These are phyloP conservation scores for Rhododendron williamsianum DNA, from an alignment of 148 eudicot genomes.

Conservation along the genomic window DNA sequence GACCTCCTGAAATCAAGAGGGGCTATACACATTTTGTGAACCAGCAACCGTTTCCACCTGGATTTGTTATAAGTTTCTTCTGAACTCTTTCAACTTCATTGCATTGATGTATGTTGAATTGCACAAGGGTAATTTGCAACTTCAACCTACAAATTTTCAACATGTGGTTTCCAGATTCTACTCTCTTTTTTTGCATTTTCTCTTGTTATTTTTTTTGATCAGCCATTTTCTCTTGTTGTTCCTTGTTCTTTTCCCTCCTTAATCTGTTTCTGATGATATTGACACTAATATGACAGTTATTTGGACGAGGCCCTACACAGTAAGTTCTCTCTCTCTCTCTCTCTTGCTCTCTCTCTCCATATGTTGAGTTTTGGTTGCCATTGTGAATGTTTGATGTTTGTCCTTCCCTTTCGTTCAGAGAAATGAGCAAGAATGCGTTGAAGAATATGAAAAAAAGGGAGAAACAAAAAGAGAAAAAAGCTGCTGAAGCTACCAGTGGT, in stretches of 20 bases:
- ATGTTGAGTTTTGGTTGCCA: background rate
- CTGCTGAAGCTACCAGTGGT: slow-evolving; percentile 54
- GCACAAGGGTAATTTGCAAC: background rate
- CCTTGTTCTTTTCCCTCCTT: slow-evolving; percentile 6
- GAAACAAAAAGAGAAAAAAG: slow-evolving; percentile 90
- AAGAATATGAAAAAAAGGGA: slow-evolving; percentile 91
- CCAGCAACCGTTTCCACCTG: background rate
- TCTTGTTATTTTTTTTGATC: background rate
- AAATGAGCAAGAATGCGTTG: slow-evolving; percentile 83
- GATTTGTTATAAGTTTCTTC: background rate
- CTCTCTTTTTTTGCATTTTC: no score
- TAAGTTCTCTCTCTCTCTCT: slow-evolving; percentile 22
- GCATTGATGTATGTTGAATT: background rate
- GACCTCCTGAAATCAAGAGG: background rate
- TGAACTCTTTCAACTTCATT: background rate
- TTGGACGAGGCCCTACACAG: slow-evolving; percentile 59
- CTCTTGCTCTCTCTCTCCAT: slow-evolving; percentile 6
- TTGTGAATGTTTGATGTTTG: background rate
- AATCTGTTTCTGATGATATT: slow-evolving; percentile 3
- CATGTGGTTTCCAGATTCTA: background rate
- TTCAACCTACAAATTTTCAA: background rate
- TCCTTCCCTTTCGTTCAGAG: slow-evolving; percentile 37
- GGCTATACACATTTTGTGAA: background rate
- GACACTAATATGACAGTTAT: slow-evolving; percentile 44
- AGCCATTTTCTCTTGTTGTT: background rate